These are phyloP conservation scores for Candida sanyiensis DNA, from an alignment of 805 yeast species.

Conservation along the genomic window DNA sequence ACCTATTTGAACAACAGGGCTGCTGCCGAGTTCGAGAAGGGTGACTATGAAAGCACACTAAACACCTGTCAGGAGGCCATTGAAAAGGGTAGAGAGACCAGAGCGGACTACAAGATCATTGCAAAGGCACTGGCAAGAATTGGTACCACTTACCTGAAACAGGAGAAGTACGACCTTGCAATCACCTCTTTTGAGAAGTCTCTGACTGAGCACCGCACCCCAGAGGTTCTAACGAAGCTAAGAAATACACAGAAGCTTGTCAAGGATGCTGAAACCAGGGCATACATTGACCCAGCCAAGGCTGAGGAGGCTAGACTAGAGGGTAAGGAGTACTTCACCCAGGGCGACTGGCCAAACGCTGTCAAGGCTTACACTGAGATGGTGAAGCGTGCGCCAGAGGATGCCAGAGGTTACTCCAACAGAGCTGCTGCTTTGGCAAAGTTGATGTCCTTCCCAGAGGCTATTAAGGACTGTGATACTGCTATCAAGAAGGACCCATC, in stretches of 20 bases:
- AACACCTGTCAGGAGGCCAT: constrained; percentile 76
- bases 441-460: constrained; percentile 95
- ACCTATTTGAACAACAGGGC: constrained; percentile 94
- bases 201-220: constrained; percentile 94
- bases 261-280: constrained; percentile 69
- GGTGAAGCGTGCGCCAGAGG: constrained; percentile 94
- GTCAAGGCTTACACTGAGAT: constrained; percentile 93
- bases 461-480: constrained; percentile 81
- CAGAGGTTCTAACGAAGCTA: constrained; percentile 83
- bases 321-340: constrained; percentile 85
- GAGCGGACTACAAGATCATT: constrained; percentile 86
- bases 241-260: constrained; percentile 83
- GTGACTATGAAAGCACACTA: constrained; percentile 82
- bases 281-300: constrained; percentile 81
- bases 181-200: constrained; percentile 80
- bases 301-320: constrained; percentile 93
- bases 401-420: constrained; percentile 94
- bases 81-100: constrained; percentile 81
- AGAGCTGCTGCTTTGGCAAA: constrained; percentile 97
- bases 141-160: constrained; percentile 76
- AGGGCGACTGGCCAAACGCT: constrained; percentile 95
- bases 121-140: constrained; percentile 92
- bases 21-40: constrained; percentile 96
- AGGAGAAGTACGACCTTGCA: constrained; percentile 67
- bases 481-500: constrained; percentile 87